Evolutionary conservation across 495 filamentous ascomycete genomes (phyloP), one percentile per base, ranked within the genome.

Genomic region (Annulohypoxylon maeteangense): DNA sequence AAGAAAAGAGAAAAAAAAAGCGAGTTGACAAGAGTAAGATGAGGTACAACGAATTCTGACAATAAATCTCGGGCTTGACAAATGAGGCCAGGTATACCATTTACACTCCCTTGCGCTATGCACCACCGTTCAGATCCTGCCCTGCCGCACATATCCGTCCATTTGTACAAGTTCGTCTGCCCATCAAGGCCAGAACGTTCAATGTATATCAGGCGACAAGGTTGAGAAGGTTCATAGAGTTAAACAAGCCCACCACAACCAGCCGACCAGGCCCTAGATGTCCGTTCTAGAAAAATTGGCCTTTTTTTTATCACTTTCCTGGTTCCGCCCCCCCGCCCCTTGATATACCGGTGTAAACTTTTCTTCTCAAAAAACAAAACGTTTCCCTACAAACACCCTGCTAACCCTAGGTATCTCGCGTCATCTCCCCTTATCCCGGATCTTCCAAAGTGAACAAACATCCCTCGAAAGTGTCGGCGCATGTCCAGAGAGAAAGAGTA

Each of bases 21-120:
- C 51, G 38, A 58, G 62, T 62, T 22, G 32, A 54, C 31, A 62
- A 60, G 27, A 65, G 48, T 42, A 53, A 57, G 57, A 48, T 53
- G 71, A 70, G 60, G 65, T 69, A 65, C 44, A 56, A 57, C 40
- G 58, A 71, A 65, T 42, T 64, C 25, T 65, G 65, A 57, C 54
- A 76, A 67, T 68, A 65, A 59, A 58, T 57, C 61, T 70, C 48
- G 71, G 59, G 61, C 31, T 68, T 59, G 60, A 75, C 64, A 82
- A 84, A 83, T 79, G 83, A 83, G 83, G 84, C 85, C 83, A 81
- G 83, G 83, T 83, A 86, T 75, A 86, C 85, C 85, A 86, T 81
- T 82, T 82, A 83, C 84, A 85, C 86, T 86, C 86, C 86, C 79
- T 85, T 85, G 84, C 87, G 86, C 83, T 87, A 84, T 85, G 83